Conservation (phyloP, 257 asterid species). For the Hygrophila difformis region DNA sequence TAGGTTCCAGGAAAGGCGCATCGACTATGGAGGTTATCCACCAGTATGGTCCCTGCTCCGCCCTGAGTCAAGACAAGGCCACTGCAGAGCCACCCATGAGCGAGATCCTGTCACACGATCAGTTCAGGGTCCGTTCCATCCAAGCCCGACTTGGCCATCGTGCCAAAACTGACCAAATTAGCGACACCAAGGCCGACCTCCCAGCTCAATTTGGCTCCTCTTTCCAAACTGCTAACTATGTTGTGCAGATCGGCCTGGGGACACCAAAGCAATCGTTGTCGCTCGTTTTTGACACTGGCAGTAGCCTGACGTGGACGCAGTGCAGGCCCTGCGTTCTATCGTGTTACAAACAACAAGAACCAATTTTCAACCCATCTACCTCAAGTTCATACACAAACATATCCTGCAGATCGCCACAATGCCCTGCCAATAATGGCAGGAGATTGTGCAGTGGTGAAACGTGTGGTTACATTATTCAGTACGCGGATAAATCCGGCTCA, state of each 20-base stretch:
- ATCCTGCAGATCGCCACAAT: constrained; percentile 31
- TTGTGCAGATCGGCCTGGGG: constrained; percentile 55
- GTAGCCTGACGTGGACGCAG: constrained; percentile 83
- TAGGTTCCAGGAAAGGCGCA: constrained; percentile 39
- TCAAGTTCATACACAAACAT: constrained; percentile 52
- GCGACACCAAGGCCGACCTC: constrained; percentile 20
- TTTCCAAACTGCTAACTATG: constrained; percentile 47
- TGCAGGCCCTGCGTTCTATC: constrained; percentile 49
- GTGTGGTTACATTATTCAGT: constrained; percentile 46
- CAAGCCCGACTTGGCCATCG: constrained; percentile 25
- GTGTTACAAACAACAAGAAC: constrained; percentile 57
- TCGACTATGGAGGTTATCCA: constrained; percentile 47
- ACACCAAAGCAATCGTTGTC: constrained; percentile 37
- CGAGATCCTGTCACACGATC: constrained; percentile 41
- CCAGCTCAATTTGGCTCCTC: constrained; percentile 40
- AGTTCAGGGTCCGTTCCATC: constrained; percentile 46
- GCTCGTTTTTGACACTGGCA: constrained; percentile 70
- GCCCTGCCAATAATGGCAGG: constrained; percentile 33
- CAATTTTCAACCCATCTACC: constrained; percentile 42
- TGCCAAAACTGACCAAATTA: constrained; percentile 5
- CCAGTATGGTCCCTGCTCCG: constrained; percentile 51
- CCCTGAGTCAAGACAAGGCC: constrained; percentile 12
- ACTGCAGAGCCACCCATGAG: constrained; percentile 20
- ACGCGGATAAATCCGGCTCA: constrained; percentile 57
- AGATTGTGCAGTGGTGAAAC: constrained; percentile 25